These are phyloP conservation scores for Withania somnifera DNA, from an alignment of 305 asterid species.

Conservation along the genomic window DNA sequence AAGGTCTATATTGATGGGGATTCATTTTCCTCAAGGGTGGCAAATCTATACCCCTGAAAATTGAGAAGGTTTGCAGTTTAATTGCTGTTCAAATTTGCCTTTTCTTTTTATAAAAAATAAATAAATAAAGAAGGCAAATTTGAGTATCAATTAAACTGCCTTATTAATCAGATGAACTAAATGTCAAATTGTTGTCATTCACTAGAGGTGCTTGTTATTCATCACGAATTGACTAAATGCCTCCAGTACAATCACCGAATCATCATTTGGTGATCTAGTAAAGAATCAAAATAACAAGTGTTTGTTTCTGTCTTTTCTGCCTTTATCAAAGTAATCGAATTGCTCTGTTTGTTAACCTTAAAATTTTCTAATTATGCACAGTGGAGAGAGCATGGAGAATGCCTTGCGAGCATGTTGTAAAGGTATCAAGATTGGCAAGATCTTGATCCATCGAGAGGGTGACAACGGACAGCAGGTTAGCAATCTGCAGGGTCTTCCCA, in stretches of 20 bases:
- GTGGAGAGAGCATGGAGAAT: slow-evolving; percentile 96
- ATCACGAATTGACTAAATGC: not conserved
- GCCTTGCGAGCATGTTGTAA: slow-evolving; percentile 91
- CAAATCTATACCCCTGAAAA: not conserved
- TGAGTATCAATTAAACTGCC: too few relatives aligned
- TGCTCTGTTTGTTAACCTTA: not conserved
- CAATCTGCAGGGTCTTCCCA: not conserved
- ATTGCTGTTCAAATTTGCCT: not conserved
- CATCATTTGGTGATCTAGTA: not conserved
- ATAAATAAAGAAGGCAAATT: too few relatives aligned
- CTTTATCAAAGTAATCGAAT: not conserved
- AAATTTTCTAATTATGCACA: slow-evolving; percentile 12
- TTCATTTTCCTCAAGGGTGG: not conserved
- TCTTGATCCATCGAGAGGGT: slow-evolving; percentile 81
- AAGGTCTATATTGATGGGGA: not conserved
- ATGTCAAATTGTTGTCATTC: not conserved
- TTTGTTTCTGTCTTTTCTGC: not conserved
- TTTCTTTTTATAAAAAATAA: too few relatives aligned
- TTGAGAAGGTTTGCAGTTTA: not conserved
- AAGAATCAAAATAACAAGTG: not conserved
- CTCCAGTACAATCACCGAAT: not conserved
- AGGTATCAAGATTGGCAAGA: slow-evolving; percentile 88
- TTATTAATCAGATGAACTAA: not conserved
- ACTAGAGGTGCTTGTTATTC: not conserved
- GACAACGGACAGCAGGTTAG: slow-evolving; percentile 79